A percentile compares a stretch with the other conserved stretches of the same genome.
These are phyloP conservation scores for Malus hybrid DNA, from an alignment of 331 rosid genomes.

Conservation along the genomic window DNA sequence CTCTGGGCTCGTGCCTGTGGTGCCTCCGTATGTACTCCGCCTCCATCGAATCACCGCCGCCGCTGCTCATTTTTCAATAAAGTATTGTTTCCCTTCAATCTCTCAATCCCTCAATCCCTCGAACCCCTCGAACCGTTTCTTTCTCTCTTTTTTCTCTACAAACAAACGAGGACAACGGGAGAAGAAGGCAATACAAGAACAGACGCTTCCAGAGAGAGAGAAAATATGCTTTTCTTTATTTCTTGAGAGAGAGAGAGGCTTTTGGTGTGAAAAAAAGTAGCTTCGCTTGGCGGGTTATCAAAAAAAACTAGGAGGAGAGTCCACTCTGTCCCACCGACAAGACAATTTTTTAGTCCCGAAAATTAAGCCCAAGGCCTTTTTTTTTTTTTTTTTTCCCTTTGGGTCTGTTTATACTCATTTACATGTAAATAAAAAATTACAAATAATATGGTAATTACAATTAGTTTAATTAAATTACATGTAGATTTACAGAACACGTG, in stretches of 20 bases:
- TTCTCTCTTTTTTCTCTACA: background rate
- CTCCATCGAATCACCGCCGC: constrained; percentile 30
- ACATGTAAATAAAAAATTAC: background rate
- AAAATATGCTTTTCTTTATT: background rate
- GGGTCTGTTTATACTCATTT: background rate
- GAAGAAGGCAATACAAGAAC: background rate
- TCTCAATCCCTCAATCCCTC: background rate
- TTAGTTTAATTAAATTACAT: no score
- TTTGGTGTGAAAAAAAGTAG: constrained; percentile 17
- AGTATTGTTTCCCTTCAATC: background rate
- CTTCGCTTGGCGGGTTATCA: constrained; percentile 45
- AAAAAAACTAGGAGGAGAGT: constrained; percentile 15
- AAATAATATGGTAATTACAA: background rate
- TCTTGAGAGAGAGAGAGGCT: background rate
- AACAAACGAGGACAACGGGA: background rate
- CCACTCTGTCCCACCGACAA: constrained; percentile 54
- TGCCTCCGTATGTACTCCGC: constrained; percentile 36
- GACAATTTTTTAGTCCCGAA: background rate
- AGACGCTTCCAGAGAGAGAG: constrained; percentile 19
- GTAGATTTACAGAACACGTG: background rate
- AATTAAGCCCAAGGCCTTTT: background rate
- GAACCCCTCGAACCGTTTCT: background rate
- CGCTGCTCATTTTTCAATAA: constrained; percentile 13
- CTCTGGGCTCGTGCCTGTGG: constrained; percentile 32
- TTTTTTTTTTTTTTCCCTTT: background rate